Evolutionary conservation across 2,329 filamentous ascomycete genomes (phyloP), one percentile per base, ranked within the genome.

Genomic region (Fusarium decemcellulare): DNA sequence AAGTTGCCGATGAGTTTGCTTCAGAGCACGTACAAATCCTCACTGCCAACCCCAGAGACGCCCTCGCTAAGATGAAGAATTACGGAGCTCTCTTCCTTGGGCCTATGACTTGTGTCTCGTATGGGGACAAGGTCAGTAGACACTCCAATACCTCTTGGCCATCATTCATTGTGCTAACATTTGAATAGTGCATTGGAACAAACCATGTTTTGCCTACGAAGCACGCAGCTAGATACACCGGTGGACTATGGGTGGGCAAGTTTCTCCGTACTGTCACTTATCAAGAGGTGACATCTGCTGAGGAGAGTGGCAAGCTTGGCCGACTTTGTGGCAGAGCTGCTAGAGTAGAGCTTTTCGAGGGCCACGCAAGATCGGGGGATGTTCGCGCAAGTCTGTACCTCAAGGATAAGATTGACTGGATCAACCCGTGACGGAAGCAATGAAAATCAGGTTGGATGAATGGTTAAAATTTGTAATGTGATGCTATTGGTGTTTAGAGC

Each of bases 301-400:
- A 68, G 12, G 62, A 44, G 29, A 65, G 58, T 14, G 58, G 58
- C 8, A 48, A 59, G 6, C 32, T 68, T 12, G 65, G 65, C 2
- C 57, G 51, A 6, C 54, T 68, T 2, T 68, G 65, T 11, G 61
- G 65, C 1, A 54, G 65, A 14, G 61, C 61, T 6, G 61, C 65
- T 8, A 46, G 65, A 10, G 65, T 54, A 14, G 65, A 68, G 30
- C 27, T 43, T 6, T 68, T 68, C 6, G 65, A 68, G 18, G 61
- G 61, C 9, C 65, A 68, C n/a, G 65, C 65, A 6, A 42, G 65
- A n/a, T 68, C 65, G 4, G 62, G 65, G n/a, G 65, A 68, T 30
- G 14, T 68, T 29, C 46, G 46, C 15, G 46, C 46, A 34, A 34
- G 30, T 10, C 30, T 48, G 46, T 48, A 48, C 46, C 11, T 48